phyloP scores from a whole-genome alignment of 108 stramenopile species.

The Skeletonema tropicum region DNA sequence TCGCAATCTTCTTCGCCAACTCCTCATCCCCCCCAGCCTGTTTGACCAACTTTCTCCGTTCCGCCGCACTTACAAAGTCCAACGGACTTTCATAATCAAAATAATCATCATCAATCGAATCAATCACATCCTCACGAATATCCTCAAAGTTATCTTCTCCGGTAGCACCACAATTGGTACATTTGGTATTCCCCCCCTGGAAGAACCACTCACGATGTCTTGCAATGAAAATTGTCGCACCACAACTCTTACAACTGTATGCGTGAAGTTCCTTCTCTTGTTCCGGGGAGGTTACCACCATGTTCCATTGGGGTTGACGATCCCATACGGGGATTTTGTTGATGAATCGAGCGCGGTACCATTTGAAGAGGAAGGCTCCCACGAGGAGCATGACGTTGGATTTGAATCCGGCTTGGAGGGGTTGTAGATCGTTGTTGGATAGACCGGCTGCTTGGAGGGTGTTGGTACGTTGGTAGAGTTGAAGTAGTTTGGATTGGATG shows the following conservation, averaged over 20 bases:
- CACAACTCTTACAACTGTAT: constrained; percentile 80
- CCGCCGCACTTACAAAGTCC: constrained; percentile 81
- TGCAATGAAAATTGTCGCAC: constrained; percentile 86
- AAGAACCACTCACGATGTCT: constrained; percentile 86
- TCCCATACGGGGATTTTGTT: constrained; percentile 89
- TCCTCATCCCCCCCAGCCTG: constrained; percentile 77
- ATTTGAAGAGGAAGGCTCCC: constrained; percentile 75
- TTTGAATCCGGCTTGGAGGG: constrained; percentile 49
- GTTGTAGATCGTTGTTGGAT: constrained; percentile 16
- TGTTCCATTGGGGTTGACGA: constrained; percentile 90
- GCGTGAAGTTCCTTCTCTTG: constrained; percentile 87
- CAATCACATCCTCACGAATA: constrained; percentile 76
- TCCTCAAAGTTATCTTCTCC: constrained; percentile 84
- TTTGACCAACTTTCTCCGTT: constrained; percentile 72
- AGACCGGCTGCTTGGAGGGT: constrained; percentile 52
- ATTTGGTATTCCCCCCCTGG: constrained; percentile 78
- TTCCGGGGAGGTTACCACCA: constrained; percentile 83
- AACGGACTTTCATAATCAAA: constrained; percentile 85
- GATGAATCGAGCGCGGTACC: constrained; percentile 85
- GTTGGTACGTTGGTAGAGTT: constrained; percentile 40
- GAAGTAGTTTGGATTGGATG: constrained; percentile 7
- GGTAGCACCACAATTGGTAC: constrained; percentile 82
- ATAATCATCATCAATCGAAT: constrained; percentile 81
- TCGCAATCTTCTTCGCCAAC: constrained; percentile 71
- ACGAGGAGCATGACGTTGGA: constrained; percentile 50